Base-by-base conservation (phyloP, 2,329 filamentous ascomycete genomes). In the Calonectria ilicicola region DNA sequence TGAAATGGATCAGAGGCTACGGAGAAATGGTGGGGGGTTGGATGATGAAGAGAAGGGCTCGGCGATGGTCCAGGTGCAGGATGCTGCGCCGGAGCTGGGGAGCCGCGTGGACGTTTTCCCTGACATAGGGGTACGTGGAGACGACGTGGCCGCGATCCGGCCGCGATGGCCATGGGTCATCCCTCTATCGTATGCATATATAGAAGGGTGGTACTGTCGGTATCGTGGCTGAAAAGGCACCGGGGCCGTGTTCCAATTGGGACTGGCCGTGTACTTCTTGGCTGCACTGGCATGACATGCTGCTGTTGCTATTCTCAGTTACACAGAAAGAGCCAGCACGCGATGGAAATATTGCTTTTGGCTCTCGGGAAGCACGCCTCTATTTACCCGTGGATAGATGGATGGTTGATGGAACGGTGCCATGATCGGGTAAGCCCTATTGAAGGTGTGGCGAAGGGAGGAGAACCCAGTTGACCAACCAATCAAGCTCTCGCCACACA, bases 1-100 rank as follows among this genome's bases (percentile, higher is more conserved):
- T 40, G 53, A 60, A 60, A 60, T 42, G 53, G 53, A 60, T 23
- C 53, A 60, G 32, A 60, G 53, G 53, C 32, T 38, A 60, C 53
- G 53, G 53, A 60, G 53, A 17, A 40, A 35, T 60, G 53, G 53
- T 60, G 53, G 53, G 53, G 53, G 53, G 53, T 60, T 60, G 53
- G 53, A 40, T 26, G 53, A 60, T 40, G 53, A 40, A 60, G 53
- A 23, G 53, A 40, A 60, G 53, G 27, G 49, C n/a, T 9, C 29
- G 51, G 51, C 51, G 51, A 56, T 35, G 19, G 51, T 23, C 29
- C 9, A 56, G 49, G 29, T 56, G 53, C 23, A 60, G 53, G 32
- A 26, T 40, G 38, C 35, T 23, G 53, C 29, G 35, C 27, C 23
- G 32, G 32, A 40, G 32, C 53, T 40, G 14, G 53, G 53, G 53